Conservation (phyloP, 768 basidiomycete species). For the Calvatia gigantea region DNA sequence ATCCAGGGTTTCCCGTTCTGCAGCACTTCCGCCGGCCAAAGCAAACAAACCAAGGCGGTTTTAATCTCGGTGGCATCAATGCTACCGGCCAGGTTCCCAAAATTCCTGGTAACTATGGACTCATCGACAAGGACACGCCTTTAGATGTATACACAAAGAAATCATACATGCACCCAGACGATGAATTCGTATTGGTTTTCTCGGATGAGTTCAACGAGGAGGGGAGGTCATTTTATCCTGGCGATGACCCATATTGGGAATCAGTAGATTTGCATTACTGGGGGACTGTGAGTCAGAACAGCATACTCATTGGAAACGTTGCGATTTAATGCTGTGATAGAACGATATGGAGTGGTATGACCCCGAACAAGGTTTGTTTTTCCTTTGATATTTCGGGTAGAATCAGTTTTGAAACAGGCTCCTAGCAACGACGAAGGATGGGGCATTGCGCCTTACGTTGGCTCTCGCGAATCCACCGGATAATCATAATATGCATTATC, state of each 20-base stretch:
- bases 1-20: constrained; percentile 45
- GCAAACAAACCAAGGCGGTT: constrained; percentile 47
- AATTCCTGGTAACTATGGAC: constrained; percentile 50
- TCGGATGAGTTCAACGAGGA: constrained; percentile 81
- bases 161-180: constrained; percentile 51
- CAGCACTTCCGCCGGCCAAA: constrained; percentile 39
- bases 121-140: constrained; percentile 78
- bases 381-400: neutral
- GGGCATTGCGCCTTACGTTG: constrained; percentile 70
- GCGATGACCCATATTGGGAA: constrained; percentile 64
- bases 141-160: constrained; percentile 44
- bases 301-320: constrained; percentile 7
- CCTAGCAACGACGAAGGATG: constrained; percentile 60
- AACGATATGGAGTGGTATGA: constrained; percentile 82
- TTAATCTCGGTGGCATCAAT: constrained; percentile 73
- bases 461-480: constrained; percentile 36
- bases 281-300: constrained; percentile 49
- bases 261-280: constrained; percentile 67
- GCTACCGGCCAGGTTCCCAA: constrained; percentile 62
- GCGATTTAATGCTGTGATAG: constrained; percentile 12
- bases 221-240: constrained; percentile 68
- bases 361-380: constrained; percentile 40
- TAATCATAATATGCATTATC: constrained; percentile 72
- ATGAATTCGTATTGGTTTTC: constrained; percentile 57
- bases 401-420: neutral